Conservation (phyloP, 129 eudicot genomes). For the Ambrosia artemisiifolia region DNA sequence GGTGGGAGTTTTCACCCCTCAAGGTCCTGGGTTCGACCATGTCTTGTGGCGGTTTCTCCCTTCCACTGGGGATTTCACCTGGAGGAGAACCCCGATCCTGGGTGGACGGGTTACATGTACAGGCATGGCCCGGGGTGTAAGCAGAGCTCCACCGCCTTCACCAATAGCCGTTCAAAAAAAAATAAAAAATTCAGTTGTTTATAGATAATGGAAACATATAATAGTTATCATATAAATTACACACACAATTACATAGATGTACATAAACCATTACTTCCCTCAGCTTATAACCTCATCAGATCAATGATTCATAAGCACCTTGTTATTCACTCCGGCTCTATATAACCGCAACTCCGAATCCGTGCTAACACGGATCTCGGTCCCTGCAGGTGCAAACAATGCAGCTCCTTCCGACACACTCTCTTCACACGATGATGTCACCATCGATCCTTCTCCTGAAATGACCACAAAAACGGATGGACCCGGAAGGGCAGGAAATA, state of each 20-base stretch:
- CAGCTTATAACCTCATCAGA: not conserved
- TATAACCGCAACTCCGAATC: conserved; percentile 47
- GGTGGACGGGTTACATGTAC: too few relatives aligned
- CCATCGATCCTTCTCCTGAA: conserved; percentile 55
- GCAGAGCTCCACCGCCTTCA: too few relatives aligned
- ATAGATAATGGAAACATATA: conserved; percentile 8
- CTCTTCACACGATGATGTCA: conserved; percentile 29
- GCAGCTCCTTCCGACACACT: conserved; percentile 58
- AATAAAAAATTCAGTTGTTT: not conserved
- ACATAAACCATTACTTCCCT: not conserved
- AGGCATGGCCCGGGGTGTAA: too few relatives aligned
- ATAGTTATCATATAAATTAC: conserved; percentile 15
- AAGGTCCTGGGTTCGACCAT: too few relatives aligned
- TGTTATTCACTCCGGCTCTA: conserved; percentile 77
- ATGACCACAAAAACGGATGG: conserved; percentile 64
- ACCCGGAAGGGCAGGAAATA: conserved; percentile 54
- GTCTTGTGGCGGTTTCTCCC: too few relatives aligned
- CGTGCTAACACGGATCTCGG: conserved; percentile 34
- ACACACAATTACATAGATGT: not conserved
- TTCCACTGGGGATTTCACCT: too few relatives aligned
- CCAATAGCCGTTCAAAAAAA: too few relatives aligned
- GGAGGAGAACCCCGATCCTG: too few relatives aligned
- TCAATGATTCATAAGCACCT: conserved; percentile 39
- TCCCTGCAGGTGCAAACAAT: conserved; percentile 67
- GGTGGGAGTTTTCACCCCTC: too few relatives aligned